These are phyloP conservation scores for Phlyctochytrium planicorne DNA, from an alignment of 192 early-diverging fungal species.

Conservation along the genomic window DNA sequence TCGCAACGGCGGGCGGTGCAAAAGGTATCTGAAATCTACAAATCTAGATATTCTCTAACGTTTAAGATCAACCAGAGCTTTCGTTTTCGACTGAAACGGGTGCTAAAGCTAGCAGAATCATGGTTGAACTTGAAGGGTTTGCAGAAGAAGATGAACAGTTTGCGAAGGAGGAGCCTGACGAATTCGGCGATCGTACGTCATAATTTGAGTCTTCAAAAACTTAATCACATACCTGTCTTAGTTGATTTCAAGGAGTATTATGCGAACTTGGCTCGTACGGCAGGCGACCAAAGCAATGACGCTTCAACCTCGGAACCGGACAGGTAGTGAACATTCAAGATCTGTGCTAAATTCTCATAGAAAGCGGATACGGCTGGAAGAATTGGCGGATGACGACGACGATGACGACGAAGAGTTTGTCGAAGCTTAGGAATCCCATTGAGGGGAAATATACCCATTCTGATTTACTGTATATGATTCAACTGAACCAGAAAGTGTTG, in stretches of 20 bases:
- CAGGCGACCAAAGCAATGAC: conserved; percentile 9
- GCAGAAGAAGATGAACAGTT: too few species aligned
- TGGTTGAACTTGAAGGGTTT: conserved; percentile 2
- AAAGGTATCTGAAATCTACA: background rate
- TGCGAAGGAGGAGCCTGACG: conserved; percentile 4
- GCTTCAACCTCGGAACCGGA: background rate
- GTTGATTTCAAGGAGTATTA: conserved; percentile 5
- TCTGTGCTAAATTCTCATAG: background rate
- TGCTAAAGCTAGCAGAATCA: background rate
- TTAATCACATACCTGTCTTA: too few species aligned
- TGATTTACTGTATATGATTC: too few species aligned
- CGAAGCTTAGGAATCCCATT: background rate
- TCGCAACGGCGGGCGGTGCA: background rate
- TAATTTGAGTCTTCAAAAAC: background rate
- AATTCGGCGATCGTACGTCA: background rate
- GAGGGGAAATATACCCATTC: background rate
- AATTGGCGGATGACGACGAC: too few species aligned
- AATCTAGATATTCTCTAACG: background rate
- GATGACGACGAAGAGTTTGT: conserved; percentile 13
- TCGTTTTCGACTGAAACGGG: background rate
- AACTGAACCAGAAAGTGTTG: too few species aligned
- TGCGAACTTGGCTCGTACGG: background rate
- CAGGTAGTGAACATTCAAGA: background rate
- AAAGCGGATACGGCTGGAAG: conserved; percentile 3
- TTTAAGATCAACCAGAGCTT: background rate